phyloP scores from a whole-genome alignment of 331 rosid species.

The Telfairia occidentalis region DNA sequence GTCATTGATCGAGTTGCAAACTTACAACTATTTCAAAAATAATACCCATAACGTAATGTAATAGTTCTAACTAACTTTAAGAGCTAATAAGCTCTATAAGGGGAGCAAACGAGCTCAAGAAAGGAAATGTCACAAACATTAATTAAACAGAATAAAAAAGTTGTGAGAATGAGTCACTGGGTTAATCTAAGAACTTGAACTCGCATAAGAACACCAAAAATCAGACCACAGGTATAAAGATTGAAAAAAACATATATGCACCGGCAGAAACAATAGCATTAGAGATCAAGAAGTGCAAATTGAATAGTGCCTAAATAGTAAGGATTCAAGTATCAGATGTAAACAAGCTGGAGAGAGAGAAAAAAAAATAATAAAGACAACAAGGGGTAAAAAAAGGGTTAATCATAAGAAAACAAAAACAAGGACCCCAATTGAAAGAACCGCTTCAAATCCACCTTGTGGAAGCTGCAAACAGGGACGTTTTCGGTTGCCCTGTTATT shows the following conservation, averaged over 20 bases:
- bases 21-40: neutral
- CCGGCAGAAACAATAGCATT: neutral
- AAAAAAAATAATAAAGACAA: neutral
- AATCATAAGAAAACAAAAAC: neutral
- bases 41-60: neutral
- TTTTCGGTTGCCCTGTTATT: slow-evolving; percentile 30
- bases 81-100: neutral
- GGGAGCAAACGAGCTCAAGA: neutral
- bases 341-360: slow-evolving; percentile 1
- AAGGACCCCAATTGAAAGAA: neutral
- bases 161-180: neutral
- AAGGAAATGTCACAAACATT: neutral
- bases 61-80: neutral
- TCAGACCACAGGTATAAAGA: neutral
- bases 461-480: slow-evolving; percentile 49
- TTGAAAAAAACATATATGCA: neutral
- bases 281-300: neutral
- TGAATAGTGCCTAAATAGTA: neutral
- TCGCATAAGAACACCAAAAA: neutral
- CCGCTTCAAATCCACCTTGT: slow-evolving; percentile 32
- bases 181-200: slow-evolving; percentile 1
- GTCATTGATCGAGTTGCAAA: slow-evolving; percentile 2
- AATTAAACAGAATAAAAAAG: neutral
- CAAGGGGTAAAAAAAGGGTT: neutral
- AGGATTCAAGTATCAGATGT: slow-evolving; percentile 4